A percentile compares a stretch with the other conserved stretches of the same genome.
Conservation (phyloP, 2,329 filamentous ascomycete genomes). For the Phaeomoniella chlamydospora region DNA sequence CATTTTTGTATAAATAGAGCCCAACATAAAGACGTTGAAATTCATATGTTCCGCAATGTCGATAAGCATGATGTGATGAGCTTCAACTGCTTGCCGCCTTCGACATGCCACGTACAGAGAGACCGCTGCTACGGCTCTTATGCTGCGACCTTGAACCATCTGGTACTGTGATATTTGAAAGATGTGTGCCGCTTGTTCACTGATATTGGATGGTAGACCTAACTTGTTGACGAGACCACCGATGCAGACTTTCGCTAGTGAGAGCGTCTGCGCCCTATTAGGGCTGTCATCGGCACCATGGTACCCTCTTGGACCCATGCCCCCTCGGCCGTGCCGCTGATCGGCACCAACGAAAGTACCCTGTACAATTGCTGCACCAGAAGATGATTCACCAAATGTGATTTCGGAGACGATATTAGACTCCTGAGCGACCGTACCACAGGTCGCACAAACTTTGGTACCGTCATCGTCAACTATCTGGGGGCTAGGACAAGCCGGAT, state of each 20-base stretch:
- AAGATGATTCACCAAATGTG: slow-evolving; percentile 74
- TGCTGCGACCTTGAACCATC: slow-evolving; percentile 74
- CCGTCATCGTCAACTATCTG: slow-evolving; percentile 31
- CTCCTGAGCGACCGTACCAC: slow-evolving; percentile 75
- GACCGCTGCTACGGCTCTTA: slow-evolving; percentile 75
- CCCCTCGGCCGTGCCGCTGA: slow-evolving; percentile 60
- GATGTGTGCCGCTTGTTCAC: slow-evolving; percentile 40
- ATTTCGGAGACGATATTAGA: slow-evolving; percentile 86
- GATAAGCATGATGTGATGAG: slow-evolving; percentile 80
- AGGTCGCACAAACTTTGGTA: slow-evolving; percentile 56
- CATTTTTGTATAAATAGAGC: slow-evolving; percentile 75
- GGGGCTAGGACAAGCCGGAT: slow-evolving; percentile 27
- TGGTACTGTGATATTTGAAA: slow-evolving; percentile 64
- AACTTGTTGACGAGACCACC: slow-evolving; percentile 48
- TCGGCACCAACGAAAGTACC: slow-evolving; percentile 78
- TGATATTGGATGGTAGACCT: slow-evolving; percentile 49
- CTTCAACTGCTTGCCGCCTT: slow-evolving; percentile 21
- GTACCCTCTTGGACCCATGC: slow-evolving; percentile 33
- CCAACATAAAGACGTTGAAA: slow-evolving; percentile 84
- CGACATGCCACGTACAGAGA: slow-evolving; percentile 83
- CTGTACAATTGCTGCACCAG: slow-evolving; percentile 78
- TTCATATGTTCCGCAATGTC: slow-evolving; percentile 60
- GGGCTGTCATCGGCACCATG: slow-evolving; percentile 20
- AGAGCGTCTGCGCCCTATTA: slow-evolving; percentile 14
- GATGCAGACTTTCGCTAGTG: slow-evolving; percentile 26